phyloP scores from a whole-genome alignment of 495 filamentous ascomycete species.

The Pseudotulostoma volvatum region DNA sequence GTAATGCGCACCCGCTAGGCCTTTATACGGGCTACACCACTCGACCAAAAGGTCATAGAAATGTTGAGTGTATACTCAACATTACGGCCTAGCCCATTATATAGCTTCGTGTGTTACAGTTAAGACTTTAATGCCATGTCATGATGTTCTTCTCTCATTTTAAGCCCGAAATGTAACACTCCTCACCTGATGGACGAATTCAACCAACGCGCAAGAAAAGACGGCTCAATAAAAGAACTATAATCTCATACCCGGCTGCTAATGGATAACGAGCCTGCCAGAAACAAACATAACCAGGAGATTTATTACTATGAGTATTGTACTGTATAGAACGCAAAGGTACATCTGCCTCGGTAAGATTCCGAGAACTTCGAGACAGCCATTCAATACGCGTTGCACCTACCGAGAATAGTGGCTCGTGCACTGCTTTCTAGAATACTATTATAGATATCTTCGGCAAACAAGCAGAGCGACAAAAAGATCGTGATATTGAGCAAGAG shows the following conservation, averaged over 20 bases:
- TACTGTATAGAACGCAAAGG: not conserved
- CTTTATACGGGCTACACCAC: no score
- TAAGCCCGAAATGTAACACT: no score
- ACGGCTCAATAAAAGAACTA: conserved; percentile 1
- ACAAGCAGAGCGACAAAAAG: not conserved
- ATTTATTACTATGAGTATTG: not conserved
- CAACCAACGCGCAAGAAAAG: conserved; percentile 4
- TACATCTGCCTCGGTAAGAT: not conserved
- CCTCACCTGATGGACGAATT: no score
- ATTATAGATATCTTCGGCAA: not conserved
- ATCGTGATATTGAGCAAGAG: not conserved
- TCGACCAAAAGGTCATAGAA: no score
- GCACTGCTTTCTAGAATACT: not conserved
- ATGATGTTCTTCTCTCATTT: no score
- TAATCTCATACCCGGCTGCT: not conserved
- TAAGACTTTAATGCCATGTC: no score
- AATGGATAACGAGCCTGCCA: not conserved
- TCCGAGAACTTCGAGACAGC: not conserved
- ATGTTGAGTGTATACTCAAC: no score
- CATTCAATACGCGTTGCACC: not conserved
- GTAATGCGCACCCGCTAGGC: no score
- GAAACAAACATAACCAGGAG: not conserved
- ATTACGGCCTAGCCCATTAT: no score
- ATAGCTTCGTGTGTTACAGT: no score
- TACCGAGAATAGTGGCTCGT: not conserved